These are phyloP conservation scores for Lasiodiplodia sp. DNA, from an alignment of 2,329 filamentous ascomycete species.

Conservation along the genomic window DNA sequence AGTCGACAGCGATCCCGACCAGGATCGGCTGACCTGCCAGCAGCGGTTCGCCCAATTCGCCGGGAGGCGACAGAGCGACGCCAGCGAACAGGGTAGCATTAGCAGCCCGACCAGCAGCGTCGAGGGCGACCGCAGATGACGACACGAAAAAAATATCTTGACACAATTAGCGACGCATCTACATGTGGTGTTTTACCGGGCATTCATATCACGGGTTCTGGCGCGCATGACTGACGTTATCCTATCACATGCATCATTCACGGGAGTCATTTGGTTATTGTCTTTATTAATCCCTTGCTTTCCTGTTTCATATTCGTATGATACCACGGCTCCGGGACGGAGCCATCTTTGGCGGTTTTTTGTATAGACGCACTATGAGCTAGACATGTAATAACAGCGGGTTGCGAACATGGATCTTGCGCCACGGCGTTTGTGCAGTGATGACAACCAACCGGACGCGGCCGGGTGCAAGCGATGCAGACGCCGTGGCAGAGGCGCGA, in stretches of 20 bases:
- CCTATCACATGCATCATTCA: conserved; percentile 17
- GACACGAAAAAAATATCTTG: conserved; percentile 14
- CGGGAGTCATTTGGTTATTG: conserved; percentile 12
- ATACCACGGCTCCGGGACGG: conserved; percentile 21
- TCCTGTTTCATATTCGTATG: conserved; percentile 26
- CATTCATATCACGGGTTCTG: conserved; percentile 15
- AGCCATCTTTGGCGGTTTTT: conserved; percentile 14
- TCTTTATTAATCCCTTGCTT: conserved; percentile 13
- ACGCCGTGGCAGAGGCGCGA: background rate
- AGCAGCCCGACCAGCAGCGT: conserved; percentile 21
- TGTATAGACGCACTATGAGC: conserved; percentile 10
- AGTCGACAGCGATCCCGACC: conserved; percentile 24
- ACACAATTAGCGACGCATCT: conserved; percentile 26
- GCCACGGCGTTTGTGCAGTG: conserved; percentile 3
- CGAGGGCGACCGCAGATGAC: conserved; percentile 12
- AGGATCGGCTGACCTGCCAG: conserved; percentile 18
- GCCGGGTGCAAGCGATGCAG: conserved; percentile 13
- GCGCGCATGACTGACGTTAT: conserved; percentile 26
- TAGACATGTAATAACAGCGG: conserved; percentile 22
- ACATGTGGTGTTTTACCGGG: conserved; percentile 24
- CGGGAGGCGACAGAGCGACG: conserved; percentile 13
- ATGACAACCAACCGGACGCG: background rate
- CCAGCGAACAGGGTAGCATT: conserved; percentile 23
- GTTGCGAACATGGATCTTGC: background rate
- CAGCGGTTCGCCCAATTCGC: conserved; percentile 16